phyloP scores from a whole-genome alignment of 805 yeast species.

The Candida ficus region DNA sequence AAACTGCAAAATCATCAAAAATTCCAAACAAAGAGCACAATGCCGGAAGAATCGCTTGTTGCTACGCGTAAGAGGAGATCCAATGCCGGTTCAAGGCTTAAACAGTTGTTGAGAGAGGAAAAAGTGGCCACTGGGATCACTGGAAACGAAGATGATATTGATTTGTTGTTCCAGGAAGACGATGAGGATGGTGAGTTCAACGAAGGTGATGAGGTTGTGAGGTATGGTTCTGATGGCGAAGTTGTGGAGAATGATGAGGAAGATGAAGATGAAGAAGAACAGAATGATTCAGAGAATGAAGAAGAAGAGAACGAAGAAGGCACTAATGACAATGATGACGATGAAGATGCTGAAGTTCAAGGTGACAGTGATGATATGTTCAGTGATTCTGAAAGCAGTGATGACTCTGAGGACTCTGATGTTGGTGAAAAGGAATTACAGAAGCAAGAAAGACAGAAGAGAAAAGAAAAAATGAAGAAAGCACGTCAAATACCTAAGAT shows the following conservation, averaged over 20 bases:
- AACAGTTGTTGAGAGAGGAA: slow-evolving; percentile 65
- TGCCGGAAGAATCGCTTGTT: slow-evolving; percentile 46
- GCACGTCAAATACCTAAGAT: slow-evolving; percentile 29
- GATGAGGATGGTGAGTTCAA: slow-evolving; percentile 49
- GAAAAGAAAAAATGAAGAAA: slow-evolving; percentile 26
- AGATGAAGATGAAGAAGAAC: slow-evolving; percentile 27
- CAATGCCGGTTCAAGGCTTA: slow-evolving; percentile 87
- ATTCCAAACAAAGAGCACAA: background rate
- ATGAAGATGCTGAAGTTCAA: slow-evolving; percentile 17
- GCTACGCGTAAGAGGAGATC: slow-evolving; percentile 73
- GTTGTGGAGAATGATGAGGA: slow-evolving; percentile 26
- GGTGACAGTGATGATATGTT: slow-evolving; percentile 13
- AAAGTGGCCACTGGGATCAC: slow-evolving; percentile 44
- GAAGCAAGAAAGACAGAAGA: slow-evolving; percentile 34
- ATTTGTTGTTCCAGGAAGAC: slow-evolving; percentile 62
- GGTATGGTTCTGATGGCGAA: slow-evolving; percentile 18
- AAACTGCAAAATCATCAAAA: background rate
- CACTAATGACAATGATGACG: slow-evolving; percentile 18
- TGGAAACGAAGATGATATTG: slow-evolving; percentile 76
- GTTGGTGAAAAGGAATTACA: slow-evolving; percentile 64
- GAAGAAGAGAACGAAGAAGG: slow-evolving; percentile 19
- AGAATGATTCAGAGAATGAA: slow-evolving; percentile 25
- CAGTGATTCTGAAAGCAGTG: slow-evolving; percentile 8
- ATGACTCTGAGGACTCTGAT: slow-evolving; percentile 39
- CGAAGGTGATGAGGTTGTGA: slow-evolving; percentile 18